A percentile compares a stretch with the other conserved stretches of the same genome.
These are phyloP conservation scores for Nemania sp. DNA, from an alignment of 2,329 filamentous ascomycete species.

Conservation along the genomic window DNA sequence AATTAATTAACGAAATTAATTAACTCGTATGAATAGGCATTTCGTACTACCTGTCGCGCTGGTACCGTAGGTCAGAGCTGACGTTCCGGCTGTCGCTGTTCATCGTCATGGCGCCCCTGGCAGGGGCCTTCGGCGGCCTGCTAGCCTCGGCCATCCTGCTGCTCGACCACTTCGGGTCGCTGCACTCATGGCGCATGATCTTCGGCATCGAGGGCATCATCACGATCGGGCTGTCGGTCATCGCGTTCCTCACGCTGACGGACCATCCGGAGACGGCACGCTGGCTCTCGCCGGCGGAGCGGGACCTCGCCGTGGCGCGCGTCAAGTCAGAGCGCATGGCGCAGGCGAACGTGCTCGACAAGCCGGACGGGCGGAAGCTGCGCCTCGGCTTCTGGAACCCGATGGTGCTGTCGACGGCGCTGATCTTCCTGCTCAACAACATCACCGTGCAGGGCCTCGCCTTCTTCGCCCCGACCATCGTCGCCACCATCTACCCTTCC, in stretches of 20 bases:
- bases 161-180: constrained; percentile 55
- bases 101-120: constrained; percentile 71
- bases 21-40: constrained; percentile 49
- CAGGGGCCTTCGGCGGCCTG: constrained; percentile 72
- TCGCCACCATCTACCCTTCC: constrained; percentile 67
- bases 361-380: constrained; percentile 62
- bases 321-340: constrained; percentile 71
- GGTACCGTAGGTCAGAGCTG: constrained; percentile 72
- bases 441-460: constrained; percentile 73
- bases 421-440: constrained; percentile 40
- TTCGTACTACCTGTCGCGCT: constrained; percentile 72
- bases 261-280: constrained; percentile 69
- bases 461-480: constrained; percentile 73
- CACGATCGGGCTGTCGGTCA: constrained; percentile 54
- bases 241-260: constrained; percentile 67
- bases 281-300: constrained; percentile 70
- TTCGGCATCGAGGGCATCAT: constrained; percentile 56
- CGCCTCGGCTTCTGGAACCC: constrained; percentile 67
- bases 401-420: constrained; percentile 43
- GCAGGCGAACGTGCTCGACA: constrained; percentile 66
- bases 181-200: constrained; percentile 39
- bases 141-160: constrained; percentile 67
- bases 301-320: constrained; percentile 66
- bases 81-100: constrained; percentile 70
- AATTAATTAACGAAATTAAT: neutral